Evolutionary conservation across 116 monocot genomes (phyloP), one percentile per base, ranked within the genome.

Genomic region (Iris pallida): DNA sequence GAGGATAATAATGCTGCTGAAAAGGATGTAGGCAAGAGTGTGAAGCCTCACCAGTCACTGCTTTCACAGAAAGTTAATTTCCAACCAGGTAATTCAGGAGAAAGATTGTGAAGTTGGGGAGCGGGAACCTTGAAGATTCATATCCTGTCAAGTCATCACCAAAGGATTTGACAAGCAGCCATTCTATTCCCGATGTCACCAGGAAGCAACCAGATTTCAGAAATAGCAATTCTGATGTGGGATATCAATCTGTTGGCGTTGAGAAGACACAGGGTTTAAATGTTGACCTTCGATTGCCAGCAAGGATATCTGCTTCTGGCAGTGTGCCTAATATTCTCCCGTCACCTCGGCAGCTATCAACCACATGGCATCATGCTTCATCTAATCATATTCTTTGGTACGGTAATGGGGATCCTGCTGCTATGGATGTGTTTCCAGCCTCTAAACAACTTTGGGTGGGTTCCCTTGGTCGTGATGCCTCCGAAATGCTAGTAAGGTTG

Each of bases 371-470:
- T 62, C 42, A 72, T 61, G 42, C 46, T 46, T 68, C 68, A 54
- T 71, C 68, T 46, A 78, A 66, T 80, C 79, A 90, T 53, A 59
- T 63, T 52, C 48, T 71, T 61, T 89, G 82, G 91, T 82, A 86
- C 57, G 65, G 55, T 75, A 88, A 92, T 78, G 85, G 85, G 11
- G 88, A 87, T 87, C 74, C 75, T 61, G 55, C 57, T 20, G 74
- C 93, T 46, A 80, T 93, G 80, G 80, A 90, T 76, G 88, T 98
- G 9, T 85, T 81, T 42, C 55, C 80, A 55, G 93, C 90, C 64
- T 84, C 93, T 52, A 93, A 88, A 61, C 73, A 83, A 70, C 84
- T 98, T 17, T 93, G 87, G 85, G 54, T 92, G 30, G 76, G 90
- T 83, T 86, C 76, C 55, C 76, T 88, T 70, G 85, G 90, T 47